A percentile compares a stretch with the other conserved stretches of the same genome.
These are phyloP conservation scores for Colletotrichum neosansevieriae DNA, from an alignment of 2,329 filamentous ascomycete species.

Conservation along the genomic window DNA sequence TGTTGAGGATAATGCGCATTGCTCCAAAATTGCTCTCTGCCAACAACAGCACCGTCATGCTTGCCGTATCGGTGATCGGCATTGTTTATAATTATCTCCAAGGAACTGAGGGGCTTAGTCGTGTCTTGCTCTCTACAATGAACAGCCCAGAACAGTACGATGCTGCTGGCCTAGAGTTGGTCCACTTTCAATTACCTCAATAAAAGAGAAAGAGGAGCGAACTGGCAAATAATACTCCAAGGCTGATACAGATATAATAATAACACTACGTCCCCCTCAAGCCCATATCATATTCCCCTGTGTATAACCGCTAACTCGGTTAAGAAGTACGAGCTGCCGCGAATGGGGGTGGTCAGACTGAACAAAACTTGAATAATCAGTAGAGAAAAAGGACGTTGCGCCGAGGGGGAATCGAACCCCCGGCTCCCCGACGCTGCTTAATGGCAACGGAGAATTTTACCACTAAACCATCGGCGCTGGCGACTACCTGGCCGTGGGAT, in stretches of 20 bases:
- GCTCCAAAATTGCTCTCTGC: background rate
- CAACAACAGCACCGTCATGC: background rate
- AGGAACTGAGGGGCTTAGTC: background rate
- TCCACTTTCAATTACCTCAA: too few species aligned
- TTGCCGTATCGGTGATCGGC: conserved; percentile 12
- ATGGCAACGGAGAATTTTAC: conserved; percentile 16
- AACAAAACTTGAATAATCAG: background rate
- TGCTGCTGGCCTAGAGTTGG: too few species aligned
- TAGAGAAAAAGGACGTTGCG: background rate
- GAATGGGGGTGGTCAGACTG: too few species aligned
- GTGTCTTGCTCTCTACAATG: background rate
- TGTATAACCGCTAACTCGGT: too few species aligned
- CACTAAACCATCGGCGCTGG: conserved; percentile 8
- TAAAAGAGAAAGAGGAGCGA: too few species aligned
- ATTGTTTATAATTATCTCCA: conserved; percentile 25
- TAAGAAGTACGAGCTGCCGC: too few species aligned
- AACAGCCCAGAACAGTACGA: background rate
- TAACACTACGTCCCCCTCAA: too few species aligned
- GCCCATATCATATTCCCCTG: too few species aligned
- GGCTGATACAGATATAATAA: too few species aligned
- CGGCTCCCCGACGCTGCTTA: conserved; percentile 7
- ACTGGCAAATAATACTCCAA: too few species aligned
- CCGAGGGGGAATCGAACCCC: conserved; percentile 14
- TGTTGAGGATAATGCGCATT: conserved; percentile 7
- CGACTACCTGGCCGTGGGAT: accelerated